Evolutionary conservation across 108 stramenopile species (phyloP), one percentile per base, ranked within the genome.

Genomic region (Cyclotella atomus): DNA sequence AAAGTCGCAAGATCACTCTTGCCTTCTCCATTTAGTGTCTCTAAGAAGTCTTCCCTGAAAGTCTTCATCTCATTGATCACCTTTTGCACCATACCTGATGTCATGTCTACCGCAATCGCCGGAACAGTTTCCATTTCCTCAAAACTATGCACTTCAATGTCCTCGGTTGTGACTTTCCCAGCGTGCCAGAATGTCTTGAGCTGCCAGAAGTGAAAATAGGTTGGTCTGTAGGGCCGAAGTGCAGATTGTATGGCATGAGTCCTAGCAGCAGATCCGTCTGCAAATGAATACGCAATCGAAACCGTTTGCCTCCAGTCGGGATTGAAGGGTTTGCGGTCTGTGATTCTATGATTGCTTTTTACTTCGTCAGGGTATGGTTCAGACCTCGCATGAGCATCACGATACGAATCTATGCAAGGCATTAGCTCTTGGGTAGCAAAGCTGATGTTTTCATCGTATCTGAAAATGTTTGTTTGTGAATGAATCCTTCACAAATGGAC

Each of bases 111-210:
- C 27, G 89, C 93, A 38, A 94, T 81, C 0, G 97, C 87, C 2
- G 97, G 96, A 29, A 89, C 83, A 16, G 96, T 97, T 53, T 97
- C 96, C 87, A 97, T 96, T 50, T 89, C 94, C 77, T 95, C 94
- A 83, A 95, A 98, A 17, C 83, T 76, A 63, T 92, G 92, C 6
- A 92, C 90, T 79, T 97, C 97, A 50, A 97, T 90, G 62, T 98
- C 98, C 33, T 92, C 94, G 57, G 84, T 85, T 30, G 86, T 87
- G 44, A 99, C 89, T 43, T 87, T 88, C 9, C 73, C 77, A 65
- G 95, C 92, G 69, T 97, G 94, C 98, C 98, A 99, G 79, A 98
- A 97, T 0, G 95, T 95, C 75, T 99, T 98, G 61, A 99, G 91
- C 77, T 97, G 95, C 79, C 83, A 84, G 73, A 95, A 91, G 81